Conservation (phyloP, 2,329 filamentous ascomycete genomes). For the Magnaporthales sp. region DNA sequence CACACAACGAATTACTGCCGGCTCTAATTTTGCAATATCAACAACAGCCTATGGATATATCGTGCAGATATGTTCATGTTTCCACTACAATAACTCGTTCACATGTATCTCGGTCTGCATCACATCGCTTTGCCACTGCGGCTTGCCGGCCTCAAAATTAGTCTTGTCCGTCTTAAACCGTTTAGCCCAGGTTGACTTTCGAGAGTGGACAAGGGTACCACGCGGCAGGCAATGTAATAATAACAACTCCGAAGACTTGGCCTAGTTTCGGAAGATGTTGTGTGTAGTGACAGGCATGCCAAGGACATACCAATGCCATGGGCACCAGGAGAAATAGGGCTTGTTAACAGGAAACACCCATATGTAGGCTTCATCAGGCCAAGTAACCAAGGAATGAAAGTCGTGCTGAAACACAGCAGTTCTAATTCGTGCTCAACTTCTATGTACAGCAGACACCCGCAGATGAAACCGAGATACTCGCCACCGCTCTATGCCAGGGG, state of each 20-base stretch:
- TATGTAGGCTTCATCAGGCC: background rate
- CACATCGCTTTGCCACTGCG: background rate
- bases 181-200: background rate
- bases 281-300: background rate
- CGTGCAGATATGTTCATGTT: background rate
- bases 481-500: constrained; percentile 44
- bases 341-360: background rate
- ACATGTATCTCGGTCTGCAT: background rate
- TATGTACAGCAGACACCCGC: constrained; percentile 5
- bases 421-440: background rate
- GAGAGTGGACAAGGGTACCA: background rate
- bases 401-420: background rate
- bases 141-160: background rate
- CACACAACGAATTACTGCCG: too few species aligned
- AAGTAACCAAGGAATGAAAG: background rate
- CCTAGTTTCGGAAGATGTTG: background rate
- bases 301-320: background rate
- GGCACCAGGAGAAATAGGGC: background rate
- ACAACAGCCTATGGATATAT: background rate
- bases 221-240: background rate
- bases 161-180: background rate
- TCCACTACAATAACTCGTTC: background rate
- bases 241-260: background rate
- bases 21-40: too few species aligned
- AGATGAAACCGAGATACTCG: background rate